phyloP scores from a whole-genome alignment of 148 eudicot genomes.

The Pouteria glomerata region DNA sequence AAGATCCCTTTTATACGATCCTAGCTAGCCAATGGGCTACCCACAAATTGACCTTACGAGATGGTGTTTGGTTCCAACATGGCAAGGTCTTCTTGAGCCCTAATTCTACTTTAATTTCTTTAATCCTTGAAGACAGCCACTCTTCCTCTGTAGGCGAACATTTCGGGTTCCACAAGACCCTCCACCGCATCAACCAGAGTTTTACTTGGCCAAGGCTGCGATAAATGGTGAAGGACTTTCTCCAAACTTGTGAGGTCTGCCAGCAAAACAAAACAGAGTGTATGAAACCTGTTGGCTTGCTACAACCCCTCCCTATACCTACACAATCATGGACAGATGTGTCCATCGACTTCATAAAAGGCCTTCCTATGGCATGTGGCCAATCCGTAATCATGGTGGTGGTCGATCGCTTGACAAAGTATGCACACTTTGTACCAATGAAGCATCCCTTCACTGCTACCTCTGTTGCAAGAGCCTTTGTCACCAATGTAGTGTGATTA shows the following conservation, averaged over 20 bases:
- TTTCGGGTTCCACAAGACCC: neutral
- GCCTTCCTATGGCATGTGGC: neutral
- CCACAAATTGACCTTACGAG: neutral
- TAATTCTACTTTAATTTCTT: neutral
- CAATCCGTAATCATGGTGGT: neutral
- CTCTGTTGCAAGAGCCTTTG: no score
- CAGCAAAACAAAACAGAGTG: no score
- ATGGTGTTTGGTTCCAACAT: neutral
- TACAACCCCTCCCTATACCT: no score
- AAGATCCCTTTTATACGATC: no score
- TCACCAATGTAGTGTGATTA: neutral
- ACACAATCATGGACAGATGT: neutral
- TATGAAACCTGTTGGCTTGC: no score
- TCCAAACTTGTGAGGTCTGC: no score
- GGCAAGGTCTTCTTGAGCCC: neutral
- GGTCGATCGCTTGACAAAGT: no score
- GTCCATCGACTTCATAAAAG: neutral
- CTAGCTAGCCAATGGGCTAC: neutral
- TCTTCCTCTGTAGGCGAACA: neutral
- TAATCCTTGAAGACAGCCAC: neutral
- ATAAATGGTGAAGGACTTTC: no score
- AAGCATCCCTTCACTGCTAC: neutral
- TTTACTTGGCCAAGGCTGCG: neutral
- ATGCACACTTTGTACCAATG: neutral
- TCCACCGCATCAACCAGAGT: neutral